Evolutionary conservation across 2,329 filamentous ascomycete genomes (phyloP), one percentile per base, ranked within the genome.

Genomic region (Paraphoma sp.): DNA sequence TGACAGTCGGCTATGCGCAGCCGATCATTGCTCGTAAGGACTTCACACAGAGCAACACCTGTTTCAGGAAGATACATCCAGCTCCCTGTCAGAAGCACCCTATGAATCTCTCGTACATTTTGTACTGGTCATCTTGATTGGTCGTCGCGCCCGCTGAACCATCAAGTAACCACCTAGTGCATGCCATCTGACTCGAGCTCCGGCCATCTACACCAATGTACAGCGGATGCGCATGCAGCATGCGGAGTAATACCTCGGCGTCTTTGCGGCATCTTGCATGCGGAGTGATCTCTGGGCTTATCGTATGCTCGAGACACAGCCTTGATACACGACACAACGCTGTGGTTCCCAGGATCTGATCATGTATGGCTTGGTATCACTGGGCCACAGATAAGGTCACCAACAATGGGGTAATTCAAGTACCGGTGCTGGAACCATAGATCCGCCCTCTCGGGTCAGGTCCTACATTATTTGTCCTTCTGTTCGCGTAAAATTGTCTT

Each of bases 351-450:
- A 48, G 46, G 16, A 14, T 23, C 10, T 18, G 7, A 28, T 48
- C 16, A 40, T 48, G 29, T 11, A 18, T 48, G 23, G 46, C 46
- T 48, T 48, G 45, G 45, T 33, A 48, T 36, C 33, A 36, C 49
- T 40, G 42, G 42, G 49, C 45, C 29, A 17, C 28, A 51, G 49
- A 51, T 51, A 51, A 51, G 49, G 16, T 51, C 30, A 30, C 30
- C 49, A 51, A 45, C 23, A 12, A 36, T 28, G 42, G 14, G 31
- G n/a, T 31, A 36, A 5, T 48, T 48, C 30, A 36, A 48, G 45
- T 33, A 18, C 9, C n/a, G 45, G 28, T 36, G 45, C 33, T 48
- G 45, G 30, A 30, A 48, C 23, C 45, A 38, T 4, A 14, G 17
- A 18, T 48, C 30, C 30, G 30, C 30, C 2, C 7, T n/a, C 16